Evolutionary conservation across 345 rosid genomes (phyloP).

Genomic region (Arabidopsis suecica): DNA sequence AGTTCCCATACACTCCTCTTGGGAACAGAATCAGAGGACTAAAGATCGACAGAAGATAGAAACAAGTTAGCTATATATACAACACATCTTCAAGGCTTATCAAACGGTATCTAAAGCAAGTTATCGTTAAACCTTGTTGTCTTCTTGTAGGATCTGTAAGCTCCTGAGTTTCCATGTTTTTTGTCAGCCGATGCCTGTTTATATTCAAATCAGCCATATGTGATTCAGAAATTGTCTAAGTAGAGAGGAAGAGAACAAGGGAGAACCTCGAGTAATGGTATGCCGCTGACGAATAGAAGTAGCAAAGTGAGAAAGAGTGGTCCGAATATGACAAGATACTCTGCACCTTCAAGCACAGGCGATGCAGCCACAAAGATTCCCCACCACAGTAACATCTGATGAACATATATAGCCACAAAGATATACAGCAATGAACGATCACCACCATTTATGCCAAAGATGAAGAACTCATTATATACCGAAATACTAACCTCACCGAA

Average conservation of each 20-base stretch:
- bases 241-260: constrained; percentile 6
- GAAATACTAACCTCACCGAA: constrained; percentile 77
- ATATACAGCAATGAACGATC: not conserved
- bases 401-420: constrained; percentile 7
- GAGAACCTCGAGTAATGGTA: constrained; percentile 90
- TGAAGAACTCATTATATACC: not conserved
- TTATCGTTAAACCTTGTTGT: constrained; percentile 63
- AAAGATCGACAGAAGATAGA: constrained; percentile 28
- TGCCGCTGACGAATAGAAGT: constrained; percentile 87
- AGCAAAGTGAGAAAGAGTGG: constrained; percentile 80
- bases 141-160: constrained; percentile 69
- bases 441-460: not conserved
- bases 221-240: not conserved
- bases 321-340: constrained; percentile 87
- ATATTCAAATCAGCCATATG: constrained; percentile 8
- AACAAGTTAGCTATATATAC: constrained; percentile 1
- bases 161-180: constrained; percentile 68
- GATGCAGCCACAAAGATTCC: constrained; percentile 81
- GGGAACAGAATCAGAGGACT: constrained; percentile 91
- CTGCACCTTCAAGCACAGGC: constrained; percentile 73
- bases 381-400: constrained; percentile 89
- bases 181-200: constrained; percentile 83
- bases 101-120: not conserved
- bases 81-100: constrained; percentile 5
- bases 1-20: constrained; percentile 59